These are phyloP conservation scores for Corinectria fuckeliana DNA, from an alignment of 2,329 filamentous ascomycete species.

Conservation along the genomic window DNA sequence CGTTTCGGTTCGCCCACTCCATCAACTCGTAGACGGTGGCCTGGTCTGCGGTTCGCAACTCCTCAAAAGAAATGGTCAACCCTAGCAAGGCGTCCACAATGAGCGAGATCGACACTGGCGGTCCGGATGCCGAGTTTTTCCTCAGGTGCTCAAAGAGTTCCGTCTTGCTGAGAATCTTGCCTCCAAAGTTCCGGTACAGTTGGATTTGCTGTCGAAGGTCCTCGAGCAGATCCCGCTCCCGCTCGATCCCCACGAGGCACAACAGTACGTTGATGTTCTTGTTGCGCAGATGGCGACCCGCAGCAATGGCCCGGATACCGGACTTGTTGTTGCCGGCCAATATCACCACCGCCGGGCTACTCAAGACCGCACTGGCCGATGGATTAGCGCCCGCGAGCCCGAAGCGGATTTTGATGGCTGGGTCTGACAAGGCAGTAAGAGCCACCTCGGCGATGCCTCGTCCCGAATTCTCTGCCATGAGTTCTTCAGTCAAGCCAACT, in stretches of 20 bases:
- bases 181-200: constrained; percentile 83
- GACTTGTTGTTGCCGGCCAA: constrained; percentile 96
- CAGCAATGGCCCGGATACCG: constrained; percentile 82
- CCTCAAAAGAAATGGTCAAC: constrained; percentile 86
- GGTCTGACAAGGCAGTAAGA: constrained; percentile 70
- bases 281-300: constrained; percentile 84
- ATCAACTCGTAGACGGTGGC: constrained; percentile 87
- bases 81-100: constrained; percentile 91
- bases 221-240: constrained; percentile 80
- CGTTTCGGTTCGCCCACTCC: constrained; percentile 90
- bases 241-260: constrained; percentile 84
- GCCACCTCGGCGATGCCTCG: constrained; percentile 87
- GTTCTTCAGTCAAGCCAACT: constrained; percentile 83
- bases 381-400: constrained; percentile 50
- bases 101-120: constrained; percentile 70
- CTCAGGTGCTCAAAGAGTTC: constrained; percentile 67
- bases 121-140: constrained; percentile 48
- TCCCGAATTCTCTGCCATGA: constrained; percentile 91
- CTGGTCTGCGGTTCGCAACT: constrained; percentile 82
- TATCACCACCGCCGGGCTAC: constrained; percentile 65
- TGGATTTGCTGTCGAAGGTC: constrained; percentile 82
- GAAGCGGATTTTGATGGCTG: constrained; percentile 62
- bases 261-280: constrained; percentile 82
- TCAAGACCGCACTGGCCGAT: constrained; percentile 39
- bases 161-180: constrained; percentile 68